Evolutionary conservation across 768 basidiomycete species (phyloP).

Genomic region (Boletus huronensis): DNA sequence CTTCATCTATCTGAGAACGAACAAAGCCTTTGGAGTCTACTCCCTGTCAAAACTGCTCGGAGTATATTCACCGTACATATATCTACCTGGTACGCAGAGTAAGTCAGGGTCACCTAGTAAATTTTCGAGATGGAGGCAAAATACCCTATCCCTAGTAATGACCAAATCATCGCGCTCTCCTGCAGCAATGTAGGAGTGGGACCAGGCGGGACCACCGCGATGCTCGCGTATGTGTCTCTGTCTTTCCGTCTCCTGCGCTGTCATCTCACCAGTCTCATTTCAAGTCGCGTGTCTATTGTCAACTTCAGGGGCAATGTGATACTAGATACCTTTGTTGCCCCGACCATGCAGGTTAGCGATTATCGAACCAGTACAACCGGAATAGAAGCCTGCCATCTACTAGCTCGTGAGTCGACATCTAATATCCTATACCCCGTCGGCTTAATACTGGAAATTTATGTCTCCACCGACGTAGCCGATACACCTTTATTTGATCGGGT

Average conservation of each 20-base stretch:
- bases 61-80: slow-evolving; percentile 20
- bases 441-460: neutral
- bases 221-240: slow-evolving; percentile 64
- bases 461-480: slow-evolving; percentile 19
- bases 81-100: slow-evolving; percentile 19
- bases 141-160: slow-evolving; percentile 31
- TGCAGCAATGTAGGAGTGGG: slow-evolving; percentile 76
- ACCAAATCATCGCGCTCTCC: slow-evolving; percentile 58
- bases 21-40: slow-evolving; percentile 8
- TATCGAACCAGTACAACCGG: slow-evolving; percentile 67
- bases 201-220: slow-evolving; percentile 74
- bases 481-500: slow-evolving; percentile 58
- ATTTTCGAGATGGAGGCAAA: slow-evolving; percentile 31
- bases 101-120: slow-evolving; percentile 13
- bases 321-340: slow-evolving; percentile 63
- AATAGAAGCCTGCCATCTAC: slow-evolving; percentile 42
- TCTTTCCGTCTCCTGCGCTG: slow-evolving; percentile 2
- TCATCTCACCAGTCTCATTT: slow-evolving; percentile 9
- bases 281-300: slow-evolving; percentile 51
- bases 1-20: slow-evolving; percentile 20
- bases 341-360: slow-evolving; percentile 67
- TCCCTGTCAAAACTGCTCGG: slow-evolving; percentile 16
- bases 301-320: slow-evolving; percentile 56
- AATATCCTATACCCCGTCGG: neutral
- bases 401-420: slow-evolving; percentile 32